Base-by-base conservation (phyloP, 73 alveolate genomes). In the Tetrahymena elliotti region DNA sequence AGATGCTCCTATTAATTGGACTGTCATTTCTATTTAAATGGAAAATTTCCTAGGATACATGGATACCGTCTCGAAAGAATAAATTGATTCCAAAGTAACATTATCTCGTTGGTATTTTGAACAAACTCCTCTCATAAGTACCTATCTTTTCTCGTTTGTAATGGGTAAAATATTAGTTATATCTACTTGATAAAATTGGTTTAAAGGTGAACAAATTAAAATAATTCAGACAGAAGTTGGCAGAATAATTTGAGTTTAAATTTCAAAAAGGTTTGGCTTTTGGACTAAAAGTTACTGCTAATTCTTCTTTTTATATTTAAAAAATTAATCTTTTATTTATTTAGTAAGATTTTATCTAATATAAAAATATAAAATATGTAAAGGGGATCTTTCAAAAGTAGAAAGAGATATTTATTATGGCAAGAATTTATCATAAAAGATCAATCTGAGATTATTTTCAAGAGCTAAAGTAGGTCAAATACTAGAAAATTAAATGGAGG, bases 1-100 rank as follows among this genome's bases (percentile, higher is more conserved):
- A 10, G 95, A 97, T 31, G 99, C 99, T 15, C 99, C 99, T 12
- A 94, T 92, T 84, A 98, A 97, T 93, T 98, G 99, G 99, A 96
- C 93, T 18, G 99, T 97, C 0, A 93, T 98, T 20, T 96, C 99
- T 24, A 99, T 98, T 96, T 96, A 97, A 53, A n/a, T 31, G 36
- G 88, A 68, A 31, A 68, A 68, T 24, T 68, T 68, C 36, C 36
- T 18, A 31, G 38, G 88, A 31, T 68, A 68, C 22, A 36, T 68
- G n/a, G 88, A 68, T 27, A 22, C 16, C 20, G 2, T 22, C 13
- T n/a, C 38, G 6, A 68, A 68, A 68, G 12, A 68, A 68, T 68
- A 16, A 31, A 3, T 6, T 11, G 88, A 68, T 68, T 27, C 34
- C 0, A n/a, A n/a, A 27, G 88, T 68, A 27, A 1, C 2, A n/a